Base-by-base conservation (phyloP, 768 basidiomycete genomes). In the Gyrodon lividus region DNA sequence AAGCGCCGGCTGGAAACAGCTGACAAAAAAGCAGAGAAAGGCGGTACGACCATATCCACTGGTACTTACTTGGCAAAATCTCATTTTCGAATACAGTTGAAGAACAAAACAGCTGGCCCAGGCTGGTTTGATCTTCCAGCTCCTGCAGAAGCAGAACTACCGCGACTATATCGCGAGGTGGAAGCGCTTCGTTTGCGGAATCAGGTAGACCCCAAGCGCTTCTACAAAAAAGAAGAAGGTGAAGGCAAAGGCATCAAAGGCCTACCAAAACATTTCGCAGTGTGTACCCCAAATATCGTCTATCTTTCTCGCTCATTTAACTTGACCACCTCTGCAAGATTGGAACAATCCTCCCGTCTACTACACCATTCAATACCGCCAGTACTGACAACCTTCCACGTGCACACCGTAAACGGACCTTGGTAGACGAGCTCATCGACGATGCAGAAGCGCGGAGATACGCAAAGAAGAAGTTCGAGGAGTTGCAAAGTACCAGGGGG, bases 41-140 rank as follows among this genome's bases (percentile, higher is more conserved):
- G 84, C 81, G 56, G 89, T 90, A 59, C 40, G 77, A n/a, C 14
- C 6, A 28, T 48, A 37, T 44, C 47, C 17, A 39, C 43, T 14
- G 16, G 22, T 38, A 35, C 39, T 8, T 26, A 39, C 28, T 40
- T 16, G 26, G 23, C 12, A 28, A 43, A 7, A 20, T 17, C 42
- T 35, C 30, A 42, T 17, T 17, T 5, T 20, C 35, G 17, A 12
- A 10, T 14, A 8, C 43, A 94, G 92, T 63, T 86, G 40, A 84
- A 79, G 64, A 79, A 77, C 24, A 77, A 79, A 59, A 93, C 90
- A 1, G 80, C 91, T 5, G 92, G 92, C 0, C 77, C 83, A 40
- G 78, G 80, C 50, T 96, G 92, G 92, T 94, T 92, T 65, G 89
- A 94, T 67, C 77, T 95, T 48, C 90, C 92, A 17, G 86, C 88